Base-by-base conservation (phyloP, 768 basidiomycete genomes). In the Trametes gibbosa region DNA sequence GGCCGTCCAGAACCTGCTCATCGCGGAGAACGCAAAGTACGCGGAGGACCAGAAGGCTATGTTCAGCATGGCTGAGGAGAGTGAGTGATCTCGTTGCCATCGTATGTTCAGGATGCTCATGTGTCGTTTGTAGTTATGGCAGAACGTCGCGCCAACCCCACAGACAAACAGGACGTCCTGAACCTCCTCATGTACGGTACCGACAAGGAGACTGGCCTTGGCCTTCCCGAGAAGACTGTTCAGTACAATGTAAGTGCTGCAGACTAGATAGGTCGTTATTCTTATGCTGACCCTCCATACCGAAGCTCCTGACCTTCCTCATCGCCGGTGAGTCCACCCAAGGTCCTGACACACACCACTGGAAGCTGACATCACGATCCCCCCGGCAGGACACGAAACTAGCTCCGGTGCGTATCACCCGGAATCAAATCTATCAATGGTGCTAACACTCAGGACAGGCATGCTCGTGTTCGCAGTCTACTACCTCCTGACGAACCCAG, bases 241-340 rank as follows among this genome's bases (percentile, higher is more conserved):
- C 64, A 71, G 12, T 63, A 74, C 56, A 80, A 82, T 62, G 75
- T 76, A 55, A 2, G 73, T 53, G 29, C 29, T 32, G 29, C 5
- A 32, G 29, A 10, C 29, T 10, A 32, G 29, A 32, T 32, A 0
- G 13, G 23, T 58, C 23, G 21, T 17, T 25, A 17, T 21, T 10
- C 27, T 29, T 5, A 13, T 17, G 8, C 46, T 46, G 23, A 46
- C 19, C 24, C 19, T 25, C 19, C 16, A 5, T n/a, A 34, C 7
- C 8, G 2, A 19, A 78, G 76, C 72, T 81, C 3, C 65, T 79
- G 10, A 82, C 81, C 1, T 82, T 82, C 74, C 67, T 82, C 12
- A 78, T 81, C 48, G 80, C 80, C 8, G 80, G 76, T 75, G 59
- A 37, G 49, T 34, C 19, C 41, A n/a, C 25, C 40, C 3, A 12